Percentiles rank a stretch among this genome's conserved stretches.
These are phyloP conservation scores for Claviceps pusilla DNA, from an alignment of 2,329 filamentous ascomycete species.

Conservation along the genomic window DNA sequence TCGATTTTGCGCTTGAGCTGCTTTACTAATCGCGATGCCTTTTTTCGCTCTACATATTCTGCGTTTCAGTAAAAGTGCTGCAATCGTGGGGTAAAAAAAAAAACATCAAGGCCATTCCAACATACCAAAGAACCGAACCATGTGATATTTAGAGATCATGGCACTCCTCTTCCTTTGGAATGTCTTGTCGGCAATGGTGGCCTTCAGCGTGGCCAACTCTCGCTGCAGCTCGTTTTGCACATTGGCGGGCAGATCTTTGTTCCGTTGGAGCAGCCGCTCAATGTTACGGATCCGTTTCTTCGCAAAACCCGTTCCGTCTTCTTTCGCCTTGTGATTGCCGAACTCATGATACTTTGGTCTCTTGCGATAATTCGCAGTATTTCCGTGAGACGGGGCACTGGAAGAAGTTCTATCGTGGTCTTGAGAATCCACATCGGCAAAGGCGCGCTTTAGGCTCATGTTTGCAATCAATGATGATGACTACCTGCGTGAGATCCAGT, in stretches of 20 bases:
- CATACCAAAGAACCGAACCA: slow-evolving; percentile 69
- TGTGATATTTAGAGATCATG: slow-evolving; percentile 70
- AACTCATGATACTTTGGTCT: slow-evolving; percentile 20
- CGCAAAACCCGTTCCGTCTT: slow-evolving; percentile 40
- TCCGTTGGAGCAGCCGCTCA: slow-evolving; percentile 46
- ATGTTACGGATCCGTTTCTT: slow-evolving; percentile 61
- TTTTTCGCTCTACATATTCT: slow-evolving; percentile 46
- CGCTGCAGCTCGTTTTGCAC: slow-evolving; percentile 55
- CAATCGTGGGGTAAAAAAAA: background rate
- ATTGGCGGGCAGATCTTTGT: slow-evolving; percentile 50
- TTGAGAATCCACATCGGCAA: slow-evolving; percentile 14
- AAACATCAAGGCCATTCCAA: background rate
- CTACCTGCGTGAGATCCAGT: background rate
- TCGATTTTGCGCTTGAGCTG: slow-evolving; percentile 45
- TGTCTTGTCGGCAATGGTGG: slow-evolving; percentile 44
- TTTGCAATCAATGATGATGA: background rate
- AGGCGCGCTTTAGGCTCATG: slow-evolving; percentile 20
- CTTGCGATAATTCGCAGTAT: slow-evolving; percentile 10
- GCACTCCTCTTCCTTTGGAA: slow-evolving; percentile 47
- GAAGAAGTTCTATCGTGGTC: slow-evolving; percentile 1
- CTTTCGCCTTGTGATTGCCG: slow-evolving; percentile 27
- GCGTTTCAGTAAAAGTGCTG: background rate
- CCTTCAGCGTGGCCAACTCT: slow-evolving; percentile 51
- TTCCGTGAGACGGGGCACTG: background rate
- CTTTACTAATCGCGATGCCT: slow-evolving; percentile 52